Conservation (phyloP, 768 basidiomycete genomes). For the Coprinellus micaceus region DNA sequence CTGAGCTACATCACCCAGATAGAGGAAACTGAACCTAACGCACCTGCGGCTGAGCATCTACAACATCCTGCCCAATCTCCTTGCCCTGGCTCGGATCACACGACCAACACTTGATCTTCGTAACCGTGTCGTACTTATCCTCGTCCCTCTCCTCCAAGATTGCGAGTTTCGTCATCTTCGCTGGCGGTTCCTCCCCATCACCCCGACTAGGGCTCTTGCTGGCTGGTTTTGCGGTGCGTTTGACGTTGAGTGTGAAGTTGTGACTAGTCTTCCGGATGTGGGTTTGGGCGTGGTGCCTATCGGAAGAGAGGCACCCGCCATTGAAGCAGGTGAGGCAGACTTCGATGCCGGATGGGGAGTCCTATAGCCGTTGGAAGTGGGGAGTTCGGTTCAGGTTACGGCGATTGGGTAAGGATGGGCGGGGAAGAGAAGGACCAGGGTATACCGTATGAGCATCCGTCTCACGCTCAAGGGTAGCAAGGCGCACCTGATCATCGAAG, state of each 20-base stretch:
- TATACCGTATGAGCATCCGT: slow-evolving; percentile 63
- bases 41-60: slow-evolving; percentile 34
- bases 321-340: slow-evolving; percentile 94
- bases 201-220: slow-evolving; percentile 64
- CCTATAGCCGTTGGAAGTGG: slow-evolving; percentile 38
- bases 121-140: slow-evolving; percentile 75
- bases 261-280: slow-evolving; percentile 77
- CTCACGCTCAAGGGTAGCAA: slow-evolving; percentile 73
- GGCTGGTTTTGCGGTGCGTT: slow-evolving; percentile 63
- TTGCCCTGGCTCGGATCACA: slow-evolving; percentile 54
- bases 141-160: slow-evolving; percentile 85
- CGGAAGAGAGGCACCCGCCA: slow-evolving; percentile 70
- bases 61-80: slow-evolving; percentile 35
- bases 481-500: slow-evolving; percentile 87
- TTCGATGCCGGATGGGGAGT: slow-evolving; percentile 71
- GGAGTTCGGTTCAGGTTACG: not conserved
- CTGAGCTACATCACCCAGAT: not conserved
- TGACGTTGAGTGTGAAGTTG: slow-evolving; percentile 73
- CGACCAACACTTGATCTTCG: slow-evolving; percentile 70
- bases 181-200: slow-evolving; percentile 77
- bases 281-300: slow-evolving; percentile 67
- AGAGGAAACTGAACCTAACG: not conserved
- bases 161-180: slow-evolving; percentile 86
- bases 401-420: not conserved
- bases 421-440: not conserved